Conservation (phyloP, 441 rosid species). For the Daphne laureola region DNA sequence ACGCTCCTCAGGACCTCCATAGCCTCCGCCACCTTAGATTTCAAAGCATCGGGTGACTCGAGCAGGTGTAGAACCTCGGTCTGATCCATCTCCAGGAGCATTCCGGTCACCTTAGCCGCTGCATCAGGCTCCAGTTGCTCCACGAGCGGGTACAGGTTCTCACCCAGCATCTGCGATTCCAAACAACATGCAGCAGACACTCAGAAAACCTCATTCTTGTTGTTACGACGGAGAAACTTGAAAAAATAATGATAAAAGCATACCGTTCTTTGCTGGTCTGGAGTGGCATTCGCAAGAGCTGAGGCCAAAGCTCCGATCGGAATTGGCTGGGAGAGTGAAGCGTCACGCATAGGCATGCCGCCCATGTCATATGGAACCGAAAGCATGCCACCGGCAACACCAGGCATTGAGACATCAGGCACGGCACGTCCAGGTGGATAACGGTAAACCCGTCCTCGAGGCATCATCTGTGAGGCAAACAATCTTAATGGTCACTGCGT, state of each 20-base stretch:
- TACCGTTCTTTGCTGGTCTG: conserved; percentile 85
- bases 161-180: conserved; percentile 65
- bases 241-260: neutral
- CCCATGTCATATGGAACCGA: conserved; percentile 39
- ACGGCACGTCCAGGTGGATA: conserved; percentile 37
- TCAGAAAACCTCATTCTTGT: neutral
- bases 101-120: conserved; percentile 85
- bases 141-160: conserved; percentile 82
- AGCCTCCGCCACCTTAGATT: conserved; percentile 76
- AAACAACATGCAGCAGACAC: neutral
- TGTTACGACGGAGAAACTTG: too few relatives aligned
- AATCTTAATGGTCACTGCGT: too few relatives aligned
- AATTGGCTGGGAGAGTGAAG: conserved; percentile 38
- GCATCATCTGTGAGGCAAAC: conserved; percentile 34
- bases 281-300: conserved; percentile 74
- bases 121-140: conserved; percentile 78
- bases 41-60: conserved; percentile 82
- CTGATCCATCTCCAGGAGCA: conserved; percentile 96
- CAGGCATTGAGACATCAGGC: conserved; percentile 33
- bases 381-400: conserved; percentile 32
- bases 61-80: conserved; percentile 81
- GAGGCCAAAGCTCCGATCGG: conserved; percentile 72
- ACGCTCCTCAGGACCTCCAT: conserved; percentile 89
- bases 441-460: conserved; percentile 36
- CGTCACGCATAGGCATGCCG: conserved; percentile 32